Evolutionary conservation across 1,139 yeast species (phyloP), one percentile per base, ranked within the genome.

Genomic region (Candida dubliniensis): DNA sequence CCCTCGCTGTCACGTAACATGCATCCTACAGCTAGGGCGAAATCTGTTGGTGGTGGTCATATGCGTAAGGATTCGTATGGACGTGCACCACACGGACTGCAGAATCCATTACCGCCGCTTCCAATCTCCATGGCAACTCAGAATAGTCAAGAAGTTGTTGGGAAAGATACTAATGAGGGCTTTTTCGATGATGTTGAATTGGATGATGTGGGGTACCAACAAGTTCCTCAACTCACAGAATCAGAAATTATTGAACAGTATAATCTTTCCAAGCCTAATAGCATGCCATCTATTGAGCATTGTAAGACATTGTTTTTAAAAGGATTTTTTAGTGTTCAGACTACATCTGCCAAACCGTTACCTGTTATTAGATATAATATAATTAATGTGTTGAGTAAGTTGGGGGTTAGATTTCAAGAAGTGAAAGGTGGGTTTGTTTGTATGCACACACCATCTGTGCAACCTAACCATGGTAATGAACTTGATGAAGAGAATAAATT

Each of bases 351-450:
- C 4, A 90, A 90, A 57, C 91, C 96, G 18, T 74, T 93, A 46
- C 93, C 95, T 8, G 88, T 87, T 49, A 91, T 93, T 47, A 81
- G 98, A 47, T 82, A 87, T 57, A 91, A 87, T 59, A 83, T 93
- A 40, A 87, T 93, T 30, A 79, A 82, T 29, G 95, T 87, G 1
- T 76, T 93, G 61, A 82, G 82, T 31, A 81, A 81, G 51, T 71
- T 89, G 58, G 91, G 90, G 18, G 95, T 93, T 38, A 81, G 82
- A 52, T 91, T 79, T 61, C 87, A 84, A 51, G 99, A 93, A 64
- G 96, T 93, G 23, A 86, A 86, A 58, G 98, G 98, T 45, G 99
- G 98, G 0, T 93, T 93, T 62, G 77, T 87, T 31, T 93, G 99
- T 68, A 76, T 82, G 10, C 93, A 87, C 60, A 75, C 79, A 24